These are phyloP conservation scores for Nemania diffusa DNA, from an alignment of 2,329 filamentous ascomycete species.

Conservation along the genomic window DNA sequence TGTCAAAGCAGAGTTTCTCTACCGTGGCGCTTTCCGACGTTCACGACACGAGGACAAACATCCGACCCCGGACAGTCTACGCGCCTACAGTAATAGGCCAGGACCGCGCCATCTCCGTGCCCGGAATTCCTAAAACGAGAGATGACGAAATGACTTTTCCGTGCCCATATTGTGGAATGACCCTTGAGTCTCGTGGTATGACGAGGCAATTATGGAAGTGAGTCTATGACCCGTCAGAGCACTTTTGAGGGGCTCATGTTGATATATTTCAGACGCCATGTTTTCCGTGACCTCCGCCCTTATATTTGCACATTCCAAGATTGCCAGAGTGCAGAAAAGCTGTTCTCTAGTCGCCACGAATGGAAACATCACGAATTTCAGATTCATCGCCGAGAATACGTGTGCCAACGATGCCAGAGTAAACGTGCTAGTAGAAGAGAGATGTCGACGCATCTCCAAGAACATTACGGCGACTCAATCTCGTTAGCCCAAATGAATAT, in stretches of 20 bases:
- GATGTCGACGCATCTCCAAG: constrained; percentile 11
- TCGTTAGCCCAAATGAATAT: constrained; percentile 2
- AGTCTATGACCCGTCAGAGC: neutral
- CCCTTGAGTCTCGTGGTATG: neutral
- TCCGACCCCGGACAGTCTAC: constrained; percentile 5
- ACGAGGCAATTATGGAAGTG: constrained; percentile 16
- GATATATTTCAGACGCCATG: constrained; percentile 14
- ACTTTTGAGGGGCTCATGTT: neutral
- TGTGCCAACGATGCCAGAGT: neutral
- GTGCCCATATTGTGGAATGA: constrained; percentile 18
- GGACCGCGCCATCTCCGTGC: constrained; percentile 2
- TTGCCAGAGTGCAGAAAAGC: neutral
- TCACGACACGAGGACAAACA: constrained; percentile 1
- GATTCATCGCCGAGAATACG: constrained; percentile 16
- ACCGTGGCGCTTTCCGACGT: constrained; percentile 2
- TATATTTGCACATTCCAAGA: constrained; percentile 19
- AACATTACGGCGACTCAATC: neutral
- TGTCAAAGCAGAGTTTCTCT: neutral
- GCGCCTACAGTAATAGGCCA: neutral
- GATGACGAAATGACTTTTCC: neutral
- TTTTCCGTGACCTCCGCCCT: constrained; percentile 19
- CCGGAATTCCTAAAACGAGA: neutral
- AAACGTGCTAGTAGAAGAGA: neutral
- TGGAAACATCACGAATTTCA: constrained; percentile 19
- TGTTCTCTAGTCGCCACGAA: constrained; percentile 12